These are phyloP conservation scores for Albatrellus sp. DNA, from an alignment of 1,284 basidiomycete species.

Conservation along the genomic window DNA sequence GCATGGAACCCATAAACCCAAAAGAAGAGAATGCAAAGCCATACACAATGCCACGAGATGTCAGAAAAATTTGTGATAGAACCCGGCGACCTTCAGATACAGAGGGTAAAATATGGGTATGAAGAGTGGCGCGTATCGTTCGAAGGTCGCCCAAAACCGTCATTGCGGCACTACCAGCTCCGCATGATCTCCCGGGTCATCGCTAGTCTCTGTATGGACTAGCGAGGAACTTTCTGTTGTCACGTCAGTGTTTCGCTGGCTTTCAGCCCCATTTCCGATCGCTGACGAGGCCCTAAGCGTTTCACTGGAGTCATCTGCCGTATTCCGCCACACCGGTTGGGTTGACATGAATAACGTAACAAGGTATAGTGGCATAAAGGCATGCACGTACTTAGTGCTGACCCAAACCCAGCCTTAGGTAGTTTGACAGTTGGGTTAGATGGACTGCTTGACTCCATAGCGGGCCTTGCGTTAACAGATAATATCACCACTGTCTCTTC, in stretches of 20 bases:
- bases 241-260: too few relatives aligned
- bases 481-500: neutral
- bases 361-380: too few relatives aligned
- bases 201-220: neutral
- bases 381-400: too few relatives aligned
- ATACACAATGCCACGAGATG: slow-evolving; percentile 4
- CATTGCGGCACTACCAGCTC: slow-evolving; percentile 20
- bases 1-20: slow-evolving; percentile 10
- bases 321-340: too few relatives aligned
- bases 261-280: too few relatives aligned
- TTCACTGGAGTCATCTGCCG: too few relatives aligned
- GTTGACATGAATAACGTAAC: too few relatives aligned
- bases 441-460: too few relatives aligned
- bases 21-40: slow-evolving; percentile 11
- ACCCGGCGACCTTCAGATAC: slow-evolving; percentile 49
- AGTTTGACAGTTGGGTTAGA: too few relatives aligned
- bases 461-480: too few relatives aligned
- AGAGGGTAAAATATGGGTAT: slow-evolving; percentile 22
- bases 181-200: neutral
- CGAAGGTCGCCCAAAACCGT: slow-evolving; percentile 49
- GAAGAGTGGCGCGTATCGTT: slow-evolving; percentile 30
- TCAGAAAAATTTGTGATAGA: slow-evolving; percentile 30
- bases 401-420: too few relatives aligned
- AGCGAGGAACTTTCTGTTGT: neutral
- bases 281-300: too few relatives aligned